Percentiles rank a stretch among this genome's conserved stretches.
Conservation (phyloP, 148 eudicot species). For the Rhododendron kiyosumense region DNA sequence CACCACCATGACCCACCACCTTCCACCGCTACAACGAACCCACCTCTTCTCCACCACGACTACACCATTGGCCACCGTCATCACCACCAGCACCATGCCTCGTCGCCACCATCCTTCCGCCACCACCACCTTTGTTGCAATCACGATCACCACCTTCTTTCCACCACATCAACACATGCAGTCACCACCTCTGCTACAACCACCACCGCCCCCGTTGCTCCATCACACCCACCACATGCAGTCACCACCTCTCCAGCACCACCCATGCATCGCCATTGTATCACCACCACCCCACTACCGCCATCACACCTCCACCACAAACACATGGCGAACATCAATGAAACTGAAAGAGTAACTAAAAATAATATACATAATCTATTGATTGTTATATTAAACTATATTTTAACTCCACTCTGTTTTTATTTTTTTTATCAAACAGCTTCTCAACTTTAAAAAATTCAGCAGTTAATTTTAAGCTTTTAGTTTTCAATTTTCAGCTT, state of each 20-base stretch:
- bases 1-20: no score
- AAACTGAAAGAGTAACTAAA: neutral
- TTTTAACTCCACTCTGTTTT: no score
- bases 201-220: no score
- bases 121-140: no score
- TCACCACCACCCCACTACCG: neutral
- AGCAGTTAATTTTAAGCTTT: neutral
- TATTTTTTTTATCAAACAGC: neutral
- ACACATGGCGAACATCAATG: neutral
- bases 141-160: no score
- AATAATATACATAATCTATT: neutral
- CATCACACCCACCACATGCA: neutral
- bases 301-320: neutral
- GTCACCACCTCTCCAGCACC: neutral
- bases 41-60: no score
- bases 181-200: no score
- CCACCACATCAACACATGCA: no score
- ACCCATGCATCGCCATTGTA: neutral
- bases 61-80: no score
- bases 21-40: no score
- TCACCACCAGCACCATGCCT: no score
- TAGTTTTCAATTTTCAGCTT: neutral
- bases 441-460: neutral
- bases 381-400: neutral
- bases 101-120: no score